Base-by-base conservation (phyloP, 140 eudicot species). In the Stevia rebaudiana region DNA sequence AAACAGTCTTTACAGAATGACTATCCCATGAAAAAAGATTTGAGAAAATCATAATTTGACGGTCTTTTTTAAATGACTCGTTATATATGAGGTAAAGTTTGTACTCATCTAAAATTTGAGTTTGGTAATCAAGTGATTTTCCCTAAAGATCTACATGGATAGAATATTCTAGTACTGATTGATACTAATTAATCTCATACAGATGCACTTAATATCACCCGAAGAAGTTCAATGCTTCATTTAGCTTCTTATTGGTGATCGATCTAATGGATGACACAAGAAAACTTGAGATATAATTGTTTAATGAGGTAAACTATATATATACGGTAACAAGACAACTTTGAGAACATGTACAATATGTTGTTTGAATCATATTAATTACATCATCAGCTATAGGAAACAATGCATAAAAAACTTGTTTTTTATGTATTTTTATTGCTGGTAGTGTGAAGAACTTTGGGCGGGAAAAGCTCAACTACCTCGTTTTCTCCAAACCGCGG, bases 381-480 rank as follows among this genome's bases (percentile, higher is more conserved):
- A 18, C 18, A 15, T 6, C 51, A 56, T 50, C 37, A 36, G 36
- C 12, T 7, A 23, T 23, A 60, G 42, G 43, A 48, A 16, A 13
- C 3, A 33, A 48, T 8, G 18, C 3, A n/a, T 58, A 55, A 21
- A 36, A 37, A 33, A 18, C 33, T 15, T 68, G 30, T 37, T n/a
- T n/a, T 39, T 10, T 12, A 12, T 65, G 7, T 56, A 4, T 55
- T 17, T 63, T 30, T 17, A 7, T 47, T 47, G 54, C 11, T 72
- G 19, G 3, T 69, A 86, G 97, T 76, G 86, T 54, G 81, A 86
- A 61, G 94, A 86, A 68, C 51, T 90, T 57, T 86, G 97, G 97
- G 53, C 65, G 10, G 84, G 81, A 47, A 90, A 90, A 68, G 95
- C 95, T 61, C 97, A 90, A 74, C 61, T 90, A 58, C 95, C 95